Percentiles rank a stretch among this genome's conserved stretches.
These are phyloP conservation scores for Adansonia madagascariensis DNA, from an alignment of 441 rosid species.

Conservation along the genomic window DNA sequence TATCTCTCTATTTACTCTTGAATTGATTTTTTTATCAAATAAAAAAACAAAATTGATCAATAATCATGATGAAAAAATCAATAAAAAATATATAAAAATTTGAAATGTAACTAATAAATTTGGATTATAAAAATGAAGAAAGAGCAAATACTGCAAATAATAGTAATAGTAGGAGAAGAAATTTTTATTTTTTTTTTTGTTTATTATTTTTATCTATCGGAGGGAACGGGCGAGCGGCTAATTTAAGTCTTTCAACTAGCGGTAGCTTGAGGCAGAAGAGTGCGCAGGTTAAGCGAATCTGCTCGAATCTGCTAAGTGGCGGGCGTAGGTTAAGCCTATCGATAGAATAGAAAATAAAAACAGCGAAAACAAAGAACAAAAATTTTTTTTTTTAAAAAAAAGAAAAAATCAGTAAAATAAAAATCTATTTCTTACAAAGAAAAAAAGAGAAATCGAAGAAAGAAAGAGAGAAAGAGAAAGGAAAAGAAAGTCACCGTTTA, in stretches of 20 bases:
- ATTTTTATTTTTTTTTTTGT: not conserved
- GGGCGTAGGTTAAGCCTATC: constrained; percentile 49
- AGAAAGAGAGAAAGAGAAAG: constrained; percentile 27
- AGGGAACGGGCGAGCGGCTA: constrained; percentile 62
- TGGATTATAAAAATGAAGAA: not conserved
- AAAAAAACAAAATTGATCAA: not conserved
- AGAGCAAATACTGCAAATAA: not conserved
- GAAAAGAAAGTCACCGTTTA: constrained; percentile 50
- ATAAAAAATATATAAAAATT: not conserved
- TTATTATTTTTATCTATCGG: constrained; percentile 33
- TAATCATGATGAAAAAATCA: not conserved
- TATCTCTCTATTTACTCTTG: not conserved
- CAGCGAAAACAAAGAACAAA: not conserved
- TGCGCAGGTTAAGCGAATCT: constrained; percentile 73
- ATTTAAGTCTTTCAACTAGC: constrained; percentile 45
- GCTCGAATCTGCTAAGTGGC: constrained; percentile 39
- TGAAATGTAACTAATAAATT: too few relatives aligned
- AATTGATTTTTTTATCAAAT: not conserved
- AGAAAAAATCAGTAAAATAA: not conserved
- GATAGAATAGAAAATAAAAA: not conserved
- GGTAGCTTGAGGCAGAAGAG: constrained; percentile 64
- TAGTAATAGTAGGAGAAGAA: not conserved
- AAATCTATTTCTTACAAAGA: not conserved
- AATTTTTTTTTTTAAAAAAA: too few relatives aligned
- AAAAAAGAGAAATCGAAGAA: not conserved